phyloP scores from a whole-genome alignment of 305 asterid species.

The Fraxinus angustifolia region DNA sequence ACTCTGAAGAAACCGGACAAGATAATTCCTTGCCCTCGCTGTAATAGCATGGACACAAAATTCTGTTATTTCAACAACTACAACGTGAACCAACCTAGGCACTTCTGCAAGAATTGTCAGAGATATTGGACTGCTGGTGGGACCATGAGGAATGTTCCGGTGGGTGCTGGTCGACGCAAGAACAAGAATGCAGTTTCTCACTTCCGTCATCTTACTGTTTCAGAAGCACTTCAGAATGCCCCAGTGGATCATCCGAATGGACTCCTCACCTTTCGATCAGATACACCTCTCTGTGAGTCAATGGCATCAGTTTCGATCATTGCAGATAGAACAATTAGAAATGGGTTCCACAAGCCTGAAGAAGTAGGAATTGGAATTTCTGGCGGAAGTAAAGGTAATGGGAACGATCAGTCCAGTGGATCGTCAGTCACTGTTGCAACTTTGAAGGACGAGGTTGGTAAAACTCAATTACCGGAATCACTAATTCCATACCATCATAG shows the following conservation, averaged over 20 bases:
- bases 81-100: slow-evolving; percentile 90
- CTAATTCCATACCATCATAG: slow-evolving; percentile 33
- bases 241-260: slow-evolving; percentile 45
- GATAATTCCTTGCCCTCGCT: slow-evolving; percentile 91
- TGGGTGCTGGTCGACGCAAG: slow-evolving; percentile 97
- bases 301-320: slow-evolving; percentile 57
- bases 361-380: slow-evolving; percentile 35
- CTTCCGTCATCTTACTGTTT: slow-evolving; percentile 48
- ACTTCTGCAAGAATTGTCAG: slow-evolving; percentile 95
- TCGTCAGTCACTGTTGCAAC: slow-evolving; percentile 36
- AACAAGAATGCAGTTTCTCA: slow-evolving; percentile 61
- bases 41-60: slow-evolving; percentile 95
- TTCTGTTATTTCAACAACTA: slow-evolving; percentile 91
- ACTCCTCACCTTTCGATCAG: slow-evolving; percentile 57
- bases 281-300: slow-evolving; percentile 65
- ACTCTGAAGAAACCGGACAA: slow-evolving; percentile 77
- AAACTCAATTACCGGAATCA: slow-evolving; percentile 32
- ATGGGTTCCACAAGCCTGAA: slow-evolving; percentile 45
- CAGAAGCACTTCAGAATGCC: slow-evolving; percentile 44
- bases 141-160: slow-evolving; percentile 88
- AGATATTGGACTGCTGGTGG: slow-evolving; percentile 99
- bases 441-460: slow-evolving; percentile 43
- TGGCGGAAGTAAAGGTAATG: slow-evolving; percentile 34
- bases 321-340: slow-evolving; percentile 39
- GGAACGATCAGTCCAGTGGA: slow-evolving; percentile 40